Base-by-base conservation (phyloP, 2,329 filamentous ascomycete genomes). In the Bipolaris gigantea region DNA sequence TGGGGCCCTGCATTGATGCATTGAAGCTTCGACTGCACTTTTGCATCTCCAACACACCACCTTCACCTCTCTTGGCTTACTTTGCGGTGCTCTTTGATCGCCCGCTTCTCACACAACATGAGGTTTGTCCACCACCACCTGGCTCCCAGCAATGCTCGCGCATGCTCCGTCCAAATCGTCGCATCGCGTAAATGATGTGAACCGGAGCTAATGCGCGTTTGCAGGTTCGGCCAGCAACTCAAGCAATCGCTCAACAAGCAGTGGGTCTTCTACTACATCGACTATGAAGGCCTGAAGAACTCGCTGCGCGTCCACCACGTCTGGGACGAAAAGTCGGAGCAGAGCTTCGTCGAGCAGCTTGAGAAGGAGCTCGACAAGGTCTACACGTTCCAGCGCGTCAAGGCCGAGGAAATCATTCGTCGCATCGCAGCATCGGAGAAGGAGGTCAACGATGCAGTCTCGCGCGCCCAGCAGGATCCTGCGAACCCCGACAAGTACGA, bases 201-300 rank as follows among this genome's bases (percentile, higher is more conserved):
- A 61, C 58, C 56, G 57, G 51, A 54, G 59, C 70, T 72, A 66
- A 72, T 57, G 50, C 56, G 50, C 25, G 47, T 50, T 39, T 51
- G 48, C 62, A 88, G 85, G 83, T 99, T 97, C 82, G 94, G 94
- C 75, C 90, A 97, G 78, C 92, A 99, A 83, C 86, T 99, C 70
- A 91, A 91, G 62, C 93, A 91, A 70, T 97, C 92, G 73, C 84
- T 96, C 72, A 96, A 97, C 77, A 92, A 90, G 81, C 92, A 97
- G 79, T 99, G 95, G 80, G 88, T 92, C 75, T 96, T 92, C 87
- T 91, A 96, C 81, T 99, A 99, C 79, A 97, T 99, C 77, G 89
- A 91, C 78, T 99, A 99, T 79, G 92, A 97, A 74, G 90, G 88
- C 62, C 84, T 99, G 45, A 99, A 99, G 79, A 82, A 84, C 63